Evolutionary conservation across 106 monocot genomes (phyloP), one percentile per base, ranked within the genome.

Genomic region (Cymbidium sinense): DNA sequence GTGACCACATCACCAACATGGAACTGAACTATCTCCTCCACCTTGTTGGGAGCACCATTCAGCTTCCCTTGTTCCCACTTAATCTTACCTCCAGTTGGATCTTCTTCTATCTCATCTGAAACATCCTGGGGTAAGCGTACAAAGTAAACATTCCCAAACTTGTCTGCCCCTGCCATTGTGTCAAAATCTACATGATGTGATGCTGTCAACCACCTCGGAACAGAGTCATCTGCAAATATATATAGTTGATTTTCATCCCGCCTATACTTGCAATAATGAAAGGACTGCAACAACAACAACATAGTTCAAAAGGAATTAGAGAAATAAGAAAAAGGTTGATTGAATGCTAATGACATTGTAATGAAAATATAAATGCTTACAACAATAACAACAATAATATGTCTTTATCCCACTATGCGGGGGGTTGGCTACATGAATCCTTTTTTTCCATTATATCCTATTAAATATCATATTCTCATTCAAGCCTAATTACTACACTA

Each of bases 251-350:
- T 94, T 77, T 94, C 96, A 64, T 98, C 98, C 52, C 92, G 81
- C 51, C 98, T 86, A 80, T 92, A 98, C 84, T 98, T 98, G 94
- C 98, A 98, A 79, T 94, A 99, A 70, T 94, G 98, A 74, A 99
- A 99, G 43, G 98, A 99, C 98, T 99, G 90, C 81, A 83, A 79
- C 35, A 34, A 61, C 78, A 71, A 44, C 75, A 37, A 39, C 78
- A 39, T 13, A 76, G 7, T 71, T 7, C 71, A 71, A 31, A 29
- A 31, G 12, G 1, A 4, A 17, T 67, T 31, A 67, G 31, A 67
- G 31, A 67, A 31, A 67, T 31, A 2, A 67, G n/a, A 67, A 31
- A 33, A 4, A 33, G 21, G 13, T 30, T 67, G 15, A 67, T 33
- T 67, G 31, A 67, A 64, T 64, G 5, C 23, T 64, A 64, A 64